Evolutionary conservation across 306 rosid species (phyloP).

Genomic region (Adenanthera pavonina): DNA sequence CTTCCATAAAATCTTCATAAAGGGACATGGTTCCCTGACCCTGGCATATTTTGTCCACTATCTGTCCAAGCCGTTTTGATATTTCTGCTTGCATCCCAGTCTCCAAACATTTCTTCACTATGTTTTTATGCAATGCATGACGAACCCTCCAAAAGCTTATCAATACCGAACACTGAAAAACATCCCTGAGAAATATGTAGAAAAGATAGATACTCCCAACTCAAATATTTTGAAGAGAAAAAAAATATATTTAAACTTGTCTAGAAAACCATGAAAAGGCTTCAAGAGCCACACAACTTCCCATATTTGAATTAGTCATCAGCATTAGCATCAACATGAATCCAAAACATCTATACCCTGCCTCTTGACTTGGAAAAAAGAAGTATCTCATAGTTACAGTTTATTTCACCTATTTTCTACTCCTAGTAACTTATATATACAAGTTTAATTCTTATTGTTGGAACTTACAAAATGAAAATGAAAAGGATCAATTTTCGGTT

Average conservation of each 20-base stretch:
- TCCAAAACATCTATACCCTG: slow-evolving; percentile 20
- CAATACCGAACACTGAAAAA: slow-evolving; percentile 80
- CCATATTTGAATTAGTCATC: slow-evolving; percentile 14
- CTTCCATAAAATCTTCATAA: slow-evolving; percentile 75
- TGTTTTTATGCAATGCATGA: slow-evolving; percentile 84
- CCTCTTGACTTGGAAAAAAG: slow-evolving; percentile 32
- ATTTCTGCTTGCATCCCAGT: slow-evolving; percentile 69
- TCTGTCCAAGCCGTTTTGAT: slow-evolving; percentile 62
- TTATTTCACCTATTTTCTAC: slow-evolving; percentile 1
- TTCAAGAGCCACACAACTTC: slow-evolving; percentile 12
- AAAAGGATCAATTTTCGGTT: slow-evolving; percentile 25
- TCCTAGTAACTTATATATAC: background rate
- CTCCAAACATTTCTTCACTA: slow-evolving; percentile 61
- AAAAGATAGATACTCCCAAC: slow-evolving; percentile 36
- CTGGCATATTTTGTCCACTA: slow-evolving; percentile 63
- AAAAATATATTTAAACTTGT: slow-evolving; percentile 1
- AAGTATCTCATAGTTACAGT: slow-evolving; percentile 16
- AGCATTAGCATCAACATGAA: slow-evolving; percentile 37
- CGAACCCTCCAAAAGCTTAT: slow-evolving; percentile 85
- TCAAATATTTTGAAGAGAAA: background rate
- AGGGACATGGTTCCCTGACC: slow-evolving; percentile 56
- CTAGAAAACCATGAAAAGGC: slow-evolving; percentile 14
- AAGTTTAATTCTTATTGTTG: slow-evolving; percentile 17
- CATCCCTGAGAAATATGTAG: slow-evolving; percentile 70
- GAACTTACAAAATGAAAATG: slow-evolving; percentile 5